Conservation (phyloP, 345 rosid genomes). For the Rhizophora apiculata region DNA sequence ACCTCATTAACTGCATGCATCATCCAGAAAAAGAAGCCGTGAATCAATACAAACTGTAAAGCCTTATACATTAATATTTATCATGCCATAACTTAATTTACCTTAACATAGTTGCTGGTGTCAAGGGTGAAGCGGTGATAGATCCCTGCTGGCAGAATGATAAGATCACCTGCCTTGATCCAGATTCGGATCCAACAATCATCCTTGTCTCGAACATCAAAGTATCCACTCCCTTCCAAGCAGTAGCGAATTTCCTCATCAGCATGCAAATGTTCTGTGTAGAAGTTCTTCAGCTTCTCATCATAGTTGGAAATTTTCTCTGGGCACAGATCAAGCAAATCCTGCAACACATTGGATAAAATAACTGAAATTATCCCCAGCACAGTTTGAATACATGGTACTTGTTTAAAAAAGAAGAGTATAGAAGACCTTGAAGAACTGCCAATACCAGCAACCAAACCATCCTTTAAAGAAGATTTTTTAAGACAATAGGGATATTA, state of each 20-base stretch:
- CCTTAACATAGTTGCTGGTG: constrained; percentile 69
- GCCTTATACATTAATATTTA: neutral
- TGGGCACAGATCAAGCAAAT: constrained; percentile 74
- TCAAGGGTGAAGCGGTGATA: constrained; percentile 93
- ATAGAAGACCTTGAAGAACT: neutral
- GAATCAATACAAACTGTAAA: neutral
- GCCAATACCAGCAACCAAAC: neutral
- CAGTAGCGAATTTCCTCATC: constrained; percentile 93
- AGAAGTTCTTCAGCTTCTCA: constrained; percentile 83
- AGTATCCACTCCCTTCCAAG: constrained; percentile 79
- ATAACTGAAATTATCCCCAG: no score
- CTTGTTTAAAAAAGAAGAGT: neutral
- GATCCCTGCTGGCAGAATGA: constrained; percentile 74
- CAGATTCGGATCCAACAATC: constrained; percentile 77
- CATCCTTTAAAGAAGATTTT: neutral
- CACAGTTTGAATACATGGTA: no score
- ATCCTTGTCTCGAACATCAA: constrained; percentile 74
- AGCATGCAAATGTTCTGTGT: constrained; percentile 78
- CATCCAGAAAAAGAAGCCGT: constrained; percentile 4
- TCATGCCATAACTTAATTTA: constrained; percentile 10
- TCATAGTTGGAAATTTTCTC: constrained; percentile 79
- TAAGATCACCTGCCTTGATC: constrained; percentile 76
- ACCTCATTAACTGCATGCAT: constrained; percentile 65
- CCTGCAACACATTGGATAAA: constrained; percentile 35
- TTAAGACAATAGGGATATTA: no score